Percentiles rank a stretch among this genome's conserved stretches.
phyloP scores from a whole-genome alignment of 495 filamentous ascomycete species.

The Rhizodiscina lignyota region DNA sequence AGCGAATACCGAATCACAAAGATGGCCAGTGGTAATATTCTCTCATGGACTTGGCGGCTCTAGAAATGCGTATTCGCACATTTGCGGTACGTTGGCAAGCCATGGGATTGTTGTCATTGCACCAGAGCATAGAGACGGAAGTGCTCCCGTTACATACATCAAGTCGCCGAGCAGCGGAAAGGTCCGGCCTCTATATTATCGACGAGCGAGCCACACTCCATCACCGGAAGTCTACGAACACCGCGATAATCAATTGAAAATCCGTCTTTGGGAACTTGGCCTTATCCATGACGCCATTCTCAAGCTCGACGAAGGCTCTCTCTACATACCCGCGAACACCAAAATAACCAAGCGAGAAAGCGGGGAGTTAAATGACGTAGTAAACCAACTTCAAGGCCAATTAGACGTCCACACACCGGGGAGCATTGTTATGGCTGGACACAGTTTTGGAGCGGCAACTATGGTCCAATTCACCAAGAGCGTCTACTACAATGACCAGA shows the following conservation, averaged over 20 bases:
- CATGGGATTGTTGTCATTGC: constrained; percentile 62
- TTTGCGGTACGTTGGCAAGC: constrained; percentile 52
- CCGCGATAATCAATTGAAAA: constrained; percentile 49
- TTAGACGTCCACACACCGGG: constrained; percentile 55
- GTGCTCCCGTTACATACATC: constrained; percentile 46
- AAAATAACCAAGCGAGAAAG: constrained; percentile 23
- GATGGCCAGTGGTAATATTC: constrained; percentile 67
- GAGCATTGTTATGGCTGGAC: constrained; percentile 50
- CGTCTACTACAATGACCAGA: constrained; percentile 35
- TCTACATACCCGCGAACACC: neutral
- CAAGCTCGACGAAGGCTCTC: constrained; percentile 17
- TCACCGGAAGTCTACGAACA: constrained; percentile 37
- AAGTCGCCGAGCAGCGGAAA: constrained; percentile 16
- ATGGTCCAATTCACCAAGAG: constrained; percentile 57
- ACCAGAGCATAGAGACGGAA: constrained; percentile 63
- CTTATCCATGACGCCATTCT: constrained; percentile 43
- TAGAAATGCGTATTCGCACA: constrained; percentile 57
- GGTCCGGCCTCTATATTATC: constrained; percentile 24
- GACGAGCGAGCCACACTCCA: constrained; percentile 32
- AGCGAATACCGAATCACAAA: constrained; percentile 27
- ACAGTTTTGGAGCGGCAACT: constrained; percentile 61
- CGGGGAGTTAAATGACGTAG: constrained; percentile 15
- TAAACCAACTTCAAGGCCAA: constrained; percentile 32
- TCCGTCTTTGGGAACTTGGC: constrained; percentile 57
- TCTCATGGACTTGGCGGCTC: constrained; percentile 65